phyloP scores from a whole-genome alignment of 1,284 basidiomycete species.

The Phaffia rhodozyma region DNA sequence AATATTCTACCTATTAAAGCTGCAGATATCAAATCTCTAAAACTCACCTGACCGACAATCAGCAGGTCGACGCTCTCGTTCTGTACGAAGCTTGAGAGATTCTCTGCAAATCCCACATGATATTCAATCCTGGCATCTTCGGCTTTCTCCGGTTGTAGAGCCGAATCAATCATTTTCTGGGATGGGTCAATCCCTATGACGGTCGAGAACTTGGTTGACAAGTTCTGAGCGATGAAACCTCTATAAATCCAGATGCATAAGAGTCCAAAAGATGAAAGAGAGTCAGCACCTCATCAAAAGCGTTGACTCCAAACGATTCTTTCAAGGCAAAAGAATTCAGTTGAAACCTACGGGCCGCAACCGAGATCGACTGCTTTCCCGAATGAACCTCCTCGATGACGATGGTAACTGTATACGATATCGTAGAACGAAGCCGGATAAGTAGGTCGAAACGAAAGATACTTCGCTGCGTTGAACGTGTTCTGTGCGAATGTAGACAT shows the following conservation, averaged over 20 bases:
- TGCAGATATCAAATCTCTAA: background rate
- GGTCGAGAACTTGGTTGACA: background rate
- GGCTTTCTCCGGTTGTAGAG: background rate
- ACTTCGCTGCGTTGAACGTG: conserved; percentile 4
- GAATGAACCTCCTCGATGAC: background rate
- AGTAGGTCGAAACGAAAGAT: conserved; percentile 9
- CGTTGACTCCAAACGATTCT: background rate
- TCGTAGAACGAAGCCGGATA: conserved; percentile 3
- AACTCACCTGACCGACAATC: conserved; percentile 5
- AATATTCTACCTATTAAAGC: background rate
- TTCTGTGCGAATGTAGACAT: conserved; percentile 11
- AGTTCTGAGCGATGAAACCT: conserved; percentile 5
- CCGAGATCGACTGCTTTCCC: conserved; percentile 10
- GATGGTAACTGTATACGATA: conserved; percentile 1
- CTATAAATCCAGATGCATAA: background rate
- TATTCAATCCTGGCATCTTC: background rate
- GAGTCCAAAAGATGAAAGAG: no score
- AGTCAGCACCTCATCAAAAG: no score
- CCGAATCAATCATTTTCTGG: conserved; percentile 4
- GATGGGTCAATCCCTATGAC: conserved; percentile 12
- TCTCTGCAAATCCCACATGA: conserved; percentile 1
- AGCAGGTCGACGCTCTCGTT: conserved; percentile 2
- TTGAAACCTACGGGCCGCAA: conserved; percentile 3
- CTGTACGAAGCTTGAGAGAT: background rate
- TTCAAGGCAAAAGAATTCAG: background rate